Conservation (phyloP, 2,329 filamentous ascomycete species). For the Colletotrichum eleusines region DNA sequence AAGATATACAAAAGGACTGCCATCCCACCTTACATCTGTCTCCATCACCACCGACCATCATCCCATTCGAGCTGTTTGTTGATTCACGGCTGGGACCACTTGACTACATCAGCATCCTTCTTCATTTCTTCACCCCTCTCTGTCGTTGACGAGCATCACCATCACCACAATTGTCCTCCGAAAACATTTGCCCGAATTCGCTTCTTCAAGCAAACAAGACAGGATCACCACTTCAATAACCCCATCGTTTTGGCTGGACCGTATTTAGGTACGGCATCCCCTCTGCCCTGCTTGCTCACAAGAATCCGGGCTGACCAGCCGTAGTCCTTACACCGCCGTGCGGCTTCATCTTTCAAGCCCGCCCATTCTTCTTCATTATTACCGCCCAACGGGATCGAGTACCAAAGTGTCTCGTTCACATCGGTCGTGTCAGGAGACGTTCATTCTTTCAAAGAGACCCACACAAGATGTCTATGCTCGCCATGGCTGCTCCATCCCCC, state of each 20-base stretch:
- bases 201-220: slow-evolving; percentile 20
- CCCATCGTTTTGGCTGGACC: slow-evolving; percentile 30
- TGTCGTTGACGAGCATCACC: slow-evolving; percentile 39
- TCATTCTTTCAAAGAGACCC: slow-evolving; percentile 44
- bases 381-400: slow-evolving; percentile 56
- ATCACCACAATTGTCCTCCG: slow-evolving; percentile 9
- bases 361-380: slow-evolving; percentile 22
- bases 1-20: slow-evolving; percentile 42
- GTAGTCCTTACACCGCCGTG: slow-evolving; percentile 40
- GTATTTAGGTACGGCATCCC: slow-evolving; percentile 28
- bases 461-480: slow-evolving; percentile 63
- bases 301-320: slow-evolving; percentile 17
- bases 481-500: slow-evolving; percentile 58
- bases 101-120: slow-evolving; percentile 37
- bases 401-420: slow-evolving; percentile 41
- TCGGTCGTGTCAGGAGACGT: slow-evolving; percentile 42
- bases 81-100: slow-evolving; percentile 41
- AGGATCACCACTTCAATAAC: slow-evolving; percentile 17
- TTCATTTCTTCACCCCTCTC: slow-evolving; percentile 34
- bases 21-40: slow-evolving; percentile 38
- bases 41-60: slow-evolving; percentile 34
- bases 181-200: slow-evolving; percentile 19
- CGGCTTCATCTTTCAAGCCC: slow-evolving; percentile 44
- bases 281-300: not conserved
- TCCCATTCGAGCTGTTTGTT: slow-evolving; percentile 43